These are phyloP conservation scores for Yamadazyma epiphylla DNA, from an alignment of 1,139 yeast species.

Conservation along the genomic window DNA sequence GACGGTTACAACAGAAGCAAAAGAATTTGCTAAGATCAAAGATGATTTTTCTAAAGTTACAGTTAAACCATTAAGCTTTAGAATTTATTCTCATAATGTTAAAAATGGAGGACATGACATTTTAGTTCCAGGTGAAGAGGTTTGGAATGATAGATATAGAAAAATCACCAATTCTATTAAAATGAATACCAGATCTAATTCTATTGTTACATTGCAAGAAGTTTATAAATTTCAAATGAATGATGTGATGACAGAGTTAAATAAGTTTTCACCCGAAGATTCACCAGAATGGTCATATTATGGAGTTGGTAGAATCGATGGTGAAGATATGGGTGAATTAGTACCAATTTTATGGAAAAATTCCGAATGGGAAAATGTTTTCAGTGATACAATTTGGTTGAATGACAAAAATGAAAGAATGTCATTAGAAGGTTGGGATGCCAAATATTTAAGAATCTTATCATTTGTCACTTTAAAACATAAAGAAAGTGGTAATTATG, in stretches of 20 bases:
- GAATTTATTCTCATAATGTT: slow-evolving; percentile 37
- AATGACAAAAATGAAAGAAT: slow-evolving; percentile 24
- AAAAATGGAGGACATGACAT: slow-evolving; percentile 30
- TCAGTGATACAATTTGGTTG: slow-evolving; percentile 32
- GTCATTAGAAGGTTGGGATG: slow-evolving; percentile 52
- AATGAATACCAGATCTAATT: slow-evolving; percentile 20
- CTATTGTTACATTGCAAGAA: slow-evolving; percentile 34
- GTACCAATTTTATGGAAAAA: slow-evolving; percentile 29
- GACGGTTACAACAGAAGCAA: slow-evolving; percentile 16
- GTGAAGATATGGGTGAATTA: slow-evolving; percentile 28
- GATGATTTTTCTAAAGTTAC: slow-evolving; percentile 11
- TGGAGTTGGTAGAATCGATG: slow-evolving; percentile 35
- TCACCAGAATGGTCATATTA: slow-evolving; percentile 28
- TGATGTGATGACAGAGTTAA: slow-evolving; percentile 27
- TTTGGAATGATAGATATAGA: slow-evolving; percentile 25
- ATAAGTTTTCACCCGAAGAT: slow-evolving; percentile 17
- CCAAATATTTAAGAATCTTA: slow-evolving; percentile 44
- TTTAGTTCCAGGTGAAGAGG: slow-evolving; percentile 27
- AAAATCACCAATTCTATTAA: slow-evolving; percentile 26
- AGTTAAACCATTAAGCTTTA: slow-evolving; percentile 19
- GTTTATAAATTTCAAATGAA: slow-evolving; percentile 31
- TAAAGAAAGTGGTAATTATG: slow-evolving; percentile 19
- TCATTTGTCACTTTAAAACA: slow-evolving; percentile 41
- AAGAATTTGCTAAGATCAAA: slow-evolving; percentile 14
- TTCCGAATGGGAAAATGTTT: slow-evolving; percentile 29